Conservation (phyloP, 1,284 basidiomycete genomes). For the Boletus albobrunnescens region DNA sequence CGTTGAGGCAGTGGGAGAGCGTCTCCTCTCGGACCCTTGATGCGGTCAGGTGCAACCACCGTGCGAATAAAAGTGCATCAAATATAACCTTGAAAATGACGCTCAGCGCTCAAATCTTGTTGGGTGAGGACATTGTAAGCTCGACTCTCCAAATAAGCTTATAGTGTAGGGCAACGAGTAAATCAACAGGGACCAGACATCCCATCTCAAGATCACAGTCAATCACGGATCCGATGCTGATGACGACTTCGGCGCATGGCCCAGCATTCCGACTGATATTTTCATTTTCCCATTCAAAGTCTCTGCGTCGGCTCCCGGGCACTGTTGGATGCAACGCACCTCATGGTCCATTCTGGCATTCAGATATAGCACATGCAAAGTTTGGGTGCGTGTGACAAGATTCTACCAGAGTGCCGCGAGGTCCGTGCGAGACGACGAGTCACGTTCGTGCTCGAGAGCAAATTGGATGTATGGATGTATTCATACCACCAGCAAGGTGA, state of each 20-base stretch:
- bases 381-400: not conserved
- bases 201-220: no score
- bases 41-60: no score
- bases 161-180: not conserved
- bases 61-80: no score
- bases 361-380: not conserved
- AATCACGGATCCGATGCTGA: not conserved
- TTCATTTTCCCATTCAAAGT: not conserved
- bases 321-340: not conserved
- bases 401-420: not conserved
- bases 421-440: conserved; percentile 2
- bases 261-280: not conserved
- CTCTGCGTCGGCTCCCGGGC: not conserved
- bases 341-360: not conserved
- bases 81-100: no score
- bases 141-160: not conserved
- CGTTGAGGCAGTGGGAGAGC: not conserved
- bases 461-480: not conserved
- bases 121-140: not conserved
- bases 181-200: not conserved
- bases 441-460: conserved; percentile 15
- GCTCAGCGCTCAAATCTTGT: no score
- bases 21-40: not conserved
- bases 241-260: not conserved
- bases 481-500: not conserved